Evolutionary conservation across 768 basidiomycete genomes (phyloP), one percentile per base, ranked within the genome.

Genomic region (Leccinum imitatum): DNA sequence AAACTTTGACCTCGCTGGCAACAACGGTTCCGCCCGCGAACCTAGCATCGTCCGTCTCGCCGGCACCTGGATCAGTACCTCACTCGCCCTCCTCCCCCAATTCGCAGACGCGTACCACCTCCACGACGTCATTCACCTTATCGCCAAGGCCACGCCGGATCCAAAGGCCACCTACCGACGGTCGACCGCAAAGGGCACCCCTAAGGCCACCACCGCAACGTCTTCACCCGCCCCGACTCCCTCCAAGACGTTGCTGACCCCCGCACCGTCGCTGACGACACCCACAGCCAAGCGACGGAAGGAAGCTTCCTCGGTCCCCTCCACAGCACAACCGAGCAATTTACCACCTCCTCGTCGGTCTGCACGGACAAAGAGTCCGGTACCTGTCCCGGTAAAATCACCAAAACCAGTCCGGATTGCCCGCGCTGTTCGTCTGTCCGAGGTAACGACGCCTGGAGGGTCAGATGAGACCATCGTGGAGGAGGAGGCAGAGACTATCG

Each of bases 11-110:
- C 82, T 87, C 58, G 62, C 81, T 3, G 88, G 89, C 21, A 89
- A 91, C 68, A 96, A 96, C 71, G 84, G 90, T 58, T 82, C 87
- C 11, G 76, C 81, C 3, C 82, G 82, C 58, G 86, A 87, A 31
- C 74, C 80, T 8, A 65, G 71, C 53, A 80, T 85, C 68, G 84
- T 90, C 56, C 84, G 93, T 63, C 86, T 98, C 57, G 95, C 95
- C 3, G 95, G 95, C 14, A 90, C 87, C 31, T 98, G 95, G 95
- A 86, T 93, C 61, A 80, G 81, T 58, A 79, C 87, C 31, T 69
- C 81, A 6, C 71, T 87, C 9, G 95, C 95, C 1, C 71, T 83
- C 46, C 79, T 81, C 63, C 62, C 72, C 6, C 61, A 69, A 6
- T 78, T 96, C 35, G 92, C 91, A 6, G 79, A 80, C 3, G 76